phyloP scores from a whole-genome alignment of 805 yeast species.

The Candida krabiensis region DNA sequence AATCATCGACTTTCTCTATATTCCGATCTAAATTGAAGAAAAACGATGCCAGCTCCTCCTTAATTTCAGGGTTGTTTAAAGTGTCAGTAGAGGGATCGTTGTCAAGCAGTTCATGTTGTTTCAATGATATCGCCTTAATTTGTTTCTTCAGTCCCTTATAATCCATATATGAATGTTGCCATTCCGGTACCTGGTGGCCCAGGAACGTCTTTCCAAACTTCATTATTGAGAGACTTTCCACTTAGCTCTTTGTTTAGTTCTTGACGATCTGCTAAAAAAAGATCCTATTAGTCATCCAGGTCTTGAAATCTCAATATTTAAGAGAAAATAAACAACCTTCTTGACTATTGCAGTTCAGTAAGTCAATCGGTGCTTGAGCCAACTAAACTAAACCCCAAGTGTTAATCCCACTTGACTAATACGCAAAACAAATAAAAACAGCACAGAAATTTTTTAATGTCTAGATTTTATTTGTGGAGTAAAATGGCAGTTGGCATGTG shows the following conservation, averaged over 20 bases:
- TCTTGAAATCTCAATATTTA: too few relatives aligned
- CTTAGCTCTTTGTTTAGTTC: not conserved
- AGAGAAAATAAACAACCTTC: too few relatives aligned
- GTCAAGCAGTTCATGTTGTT: constrained; percentile 36
- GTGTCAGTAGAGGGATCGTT: constrained; percentile 30
- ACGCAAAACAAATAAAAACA: too few relatives aligned
- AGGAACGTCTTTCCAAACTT: constrained; percentile 80
- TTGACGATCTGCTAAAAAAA: too few relatives aligned
- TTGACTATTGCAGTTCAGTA: too few relatives aligned
- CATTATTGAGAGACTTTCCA: constrained; percentile 40
- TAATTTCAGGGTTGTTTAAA: constrained; percentile 42
- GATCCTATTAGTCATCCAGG: too few relatives aligned
- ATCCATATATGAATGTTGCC: constrained; percentile 81
- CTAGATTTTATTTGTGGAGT: too few relatives aligned
- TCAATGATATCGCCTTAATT: constrained; percentile 60
- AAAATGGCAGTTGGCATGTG: too few relatives aligned
- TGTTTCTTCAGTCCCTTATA: constrained; percentile 81
- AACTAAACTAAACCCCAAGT: too few relatives aligned
- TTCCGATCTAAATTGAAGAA: constrained; percentile 78
- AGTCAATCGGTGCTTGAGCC: too few relatives aligned
- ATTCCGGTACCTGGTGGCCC: constrained; percentile 91
- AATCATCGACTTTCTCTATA: constrained; percentile 76
- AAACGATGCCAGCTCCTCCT: constrained; percentile 58
- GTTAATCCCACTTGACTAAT: too few relatives aligned
- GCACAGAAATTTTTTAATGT: too few relatives aligned